Conservation (phyloP, 2,329 filamentous ascomycete genomes). For the Alternaria panax region DNA sequence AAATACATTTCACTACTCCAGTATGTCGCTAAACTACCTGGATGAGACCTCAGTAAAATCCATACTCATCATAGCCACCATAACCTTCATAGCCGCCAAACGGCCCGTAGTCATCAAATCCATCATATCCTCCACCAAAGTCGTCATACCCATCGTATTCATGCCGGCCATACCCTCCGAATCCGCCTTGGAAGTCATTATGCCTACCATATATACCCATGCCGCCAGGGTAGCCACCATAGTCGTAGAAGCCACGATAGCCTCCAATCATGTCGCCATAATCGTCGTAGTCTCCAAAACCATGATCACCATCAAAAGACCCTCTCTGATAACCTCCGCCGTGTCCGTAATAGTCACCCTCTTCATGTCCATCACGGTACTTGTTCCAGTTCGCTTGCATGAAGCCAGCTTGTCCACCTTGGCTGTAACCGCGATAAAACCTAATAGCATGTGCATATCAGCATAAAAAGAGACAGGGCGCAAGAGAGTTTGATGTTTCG, state of each 20-base stretch:
- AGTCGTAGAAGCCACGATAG: neutral
- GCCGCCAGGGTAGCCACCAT: neutral
- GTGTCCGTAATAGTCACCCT: neutral
- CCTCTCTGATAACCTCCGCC: neutral
- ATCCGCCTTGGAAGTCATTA: neutral
- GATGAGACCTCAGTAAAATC: neutral
- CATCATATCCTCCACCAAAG: neutral
- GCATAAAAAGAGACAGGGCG: neutral
- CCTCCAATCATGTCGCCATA: neutral
- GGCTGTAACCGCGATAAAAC: neutral
- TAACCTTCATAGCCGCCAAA: neutral
- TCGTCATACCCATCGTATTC: neutral
- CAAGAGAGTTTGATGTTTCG: no score
- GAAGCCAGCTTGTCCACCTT: neutral
- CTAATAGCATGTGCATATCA: neutral
- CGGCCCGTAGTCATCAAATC: neutral
- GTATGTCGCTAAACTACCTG: neutral
- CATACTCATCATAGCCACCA: neutral
- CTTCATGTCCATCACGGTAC: neutral
- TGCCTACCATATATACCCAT: neutral
- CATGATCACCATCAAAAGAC: neutral
- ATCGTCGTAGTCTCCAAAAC: neutral
- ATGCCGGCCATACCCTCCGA: neutral
- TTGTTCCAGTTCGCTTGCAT: neutral
- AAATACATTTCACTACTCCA: neutral